Evolutionary conservation across 805 yeast genomes (phyloP).

Genomic region (Pichia thaimueangensis): DNA sequence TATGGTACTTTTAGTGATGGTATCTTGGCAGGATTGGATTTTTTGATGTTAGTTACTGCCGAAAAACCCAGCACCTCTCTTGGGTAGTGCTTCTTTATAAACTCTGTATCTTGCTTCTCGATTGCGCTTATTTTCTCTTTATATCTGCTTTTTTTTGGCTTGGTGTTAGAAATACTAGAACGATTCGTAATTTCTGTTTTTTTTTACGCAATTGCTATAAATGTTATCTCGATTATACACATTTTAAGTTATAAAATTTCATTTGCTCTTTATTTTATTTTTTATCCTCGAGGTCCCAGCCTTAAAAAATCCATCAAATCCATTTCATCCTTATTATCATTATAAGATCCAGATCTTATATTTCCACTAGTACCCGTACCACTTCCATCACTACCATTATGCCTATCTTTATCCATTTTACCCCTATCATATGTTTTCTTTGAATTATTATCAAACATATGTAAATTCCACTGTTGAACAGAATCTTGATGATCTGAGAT

Average conservation of each 20-base stretch:
- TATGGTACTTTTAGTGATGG: constrained; percentile 3
- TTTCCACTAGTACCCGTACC: neutral
- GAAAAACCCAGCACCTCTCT: constrained; percentile 4
- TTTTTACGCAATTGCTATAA: too few species aligned
- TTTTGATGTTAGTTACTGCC: constrained; percentile 3
- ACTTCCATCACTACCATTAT: too few species aligned
- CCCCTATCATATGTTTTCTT: neutral
- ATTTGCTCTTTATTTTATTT: too few species aligned
- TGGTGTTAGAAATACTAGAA: too few species aligned
- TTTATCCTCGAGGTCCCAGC: constrained; percentile 23
- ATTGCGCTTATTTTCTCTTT: too few species aligned
- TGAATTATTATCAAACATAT: constrained; percentile 12
- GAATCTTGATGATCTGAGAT: too few species aligned
- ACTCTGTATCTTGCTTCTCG: too few species aligned
- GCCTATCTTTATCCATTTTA: neutral
- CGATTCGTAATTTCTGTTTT: too few species aligned
- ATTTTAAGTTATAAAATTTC: too few species aligned
- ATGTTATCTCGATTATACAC: too few species aligned
- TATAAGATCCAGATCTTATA: neutral
- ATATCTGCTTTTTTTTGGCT: too few species aligned
- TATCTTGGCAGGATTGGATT: constrained; percentile 1
- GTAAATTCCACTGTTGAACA: constrained; percentile 12
- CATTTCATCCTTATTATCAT: constrained; percentile 13
- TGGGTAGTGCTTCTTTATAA: too few species aligned
- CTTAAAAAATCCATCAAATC: constrained; percentile 22